These are phyloP conservation scores for Fusarium acutatum DNA, from an alignment of 2,329 filamentous ascomycete genomes.

Conservation along the genomic window DNA sequence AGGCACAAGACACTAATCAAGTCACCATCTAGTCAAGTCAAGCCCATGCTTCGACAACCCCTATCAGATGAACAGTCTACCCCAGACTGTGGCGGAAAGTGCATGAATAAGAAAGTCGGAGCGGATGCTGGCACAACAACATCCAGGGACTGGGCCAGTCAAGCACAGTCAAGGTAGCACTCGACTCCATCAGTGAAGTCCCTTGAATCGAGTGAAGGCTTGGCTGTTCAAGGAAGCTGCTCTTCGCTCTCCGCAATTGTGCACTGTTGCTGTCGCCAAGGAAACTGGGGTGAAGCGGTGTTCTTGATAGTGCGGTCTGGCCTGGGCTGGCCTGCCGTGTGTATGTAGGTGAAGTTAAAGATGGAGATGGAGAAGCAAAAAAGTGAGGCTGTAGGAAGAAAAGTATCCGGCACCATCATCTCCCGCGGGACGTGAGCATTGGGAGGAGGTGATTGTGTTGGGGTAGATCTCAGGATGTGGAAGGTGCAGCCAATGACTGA, in stretches of 20 bases:
- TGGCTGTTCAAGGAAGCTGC: neutral
- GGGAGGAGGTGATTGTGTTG: neutral
- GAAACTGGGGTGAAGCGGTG: slow-evolving; percentile 14
- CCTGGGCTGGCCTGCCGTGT: neutral
- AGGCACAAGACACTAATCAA: neutral
- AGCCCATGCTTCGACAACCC: slow-evolving; percentile 11
- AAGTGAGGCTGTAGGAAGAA: slow-evolving; percentile 3
- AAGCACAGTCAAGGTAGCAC: slow-evolving; percentile 7
- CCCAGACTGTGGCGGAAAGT: slow-evolving; percentile 25
- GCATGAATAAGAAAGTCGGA: slow-evolving; percentile 6
- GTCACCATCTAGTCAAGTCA: neutral
- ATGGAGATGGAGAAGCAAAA: neutral
- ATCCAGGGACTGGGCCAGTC: neutral
- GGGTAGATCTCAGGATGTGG: slow-evolving; percentile 9
- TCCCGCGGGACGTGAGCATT: neutral
- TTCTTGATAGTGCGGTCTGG: slow-evolving; percentile 5
- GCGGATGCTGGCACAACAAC: slow-evolving; percentile 1
- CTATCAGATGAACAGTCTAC: slow-evolving; percentile 20
- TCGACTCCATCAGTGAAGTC: slow-evolving; percentile 8
- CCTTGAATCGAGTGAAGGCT: slow-evolving; percentile 15
- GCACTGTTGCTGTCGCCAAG: slow-evolving; percentile 28
- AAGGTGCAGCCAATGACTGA: slow-evolving; percentile 13
- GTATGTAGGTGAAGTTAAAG: neutral
- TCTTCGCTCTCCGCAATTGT: slow-evolving; percentile 24
- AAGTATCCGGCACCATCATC: neutral